phyloP scores from a whole-genome alignment of 345 rosid species.

The Lumnitzera racemosa region DNA sequence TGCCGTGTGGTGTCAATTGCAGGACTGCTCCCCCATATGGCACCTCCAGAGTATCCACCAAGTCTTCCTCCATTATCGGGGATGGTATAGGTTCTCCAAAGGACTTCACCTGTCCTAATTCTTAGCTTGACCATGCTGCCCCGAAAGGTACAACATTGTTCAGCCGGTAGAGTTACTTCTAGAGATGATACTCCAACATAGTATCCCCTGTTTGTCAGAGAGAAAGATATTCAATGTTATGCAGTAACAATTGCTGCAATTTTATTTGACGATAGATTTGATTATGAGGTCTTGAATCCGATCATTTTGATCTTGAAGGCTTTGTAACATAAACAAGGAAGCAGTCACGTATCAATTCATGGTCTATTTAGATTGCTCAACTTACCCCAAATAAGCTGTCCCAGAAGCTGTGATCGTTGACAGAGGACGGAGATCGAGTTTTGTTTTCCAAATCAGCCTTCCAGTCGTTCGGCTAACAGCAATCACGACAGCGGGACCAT shows the following conservation, averaged over 20 bases:
- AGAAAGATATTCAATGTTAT: not conserved
- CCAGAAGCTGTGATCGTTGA: conserved; percentile 34
- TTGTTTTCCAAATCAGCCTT: conserved; percentile 29
- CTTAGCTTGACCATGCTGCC: conserved; percentile 26
- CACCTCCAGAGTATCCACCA: conserved; percentile 40
- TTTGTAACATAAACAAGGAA: too few species aligned
- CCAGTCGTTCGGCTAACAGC: conserved; percentile 26
- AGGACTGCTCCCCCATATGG: conserved; percentile 48
- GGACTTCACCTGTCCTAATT: conserved; percentile 10
- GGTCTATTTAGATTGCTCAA: not conserved
- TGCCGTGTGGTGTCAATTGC: conserved; percentile 25
- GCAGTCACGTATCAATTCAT: too few species aligned
- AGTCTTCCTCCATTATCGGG: conserved; percentile 30
- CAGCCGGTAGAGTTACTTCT: conserved; percentile 20
- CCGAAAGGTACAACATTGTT: conserved; percentile 32
- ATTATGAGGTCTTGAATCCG: too few species aligned
- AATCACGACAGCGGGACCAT: conserved; percentile 38
- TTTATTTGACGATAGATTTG: too few species aligned
- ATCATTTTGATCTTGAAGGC: too few species aligned
- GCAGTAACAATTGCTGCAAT: not conserved
- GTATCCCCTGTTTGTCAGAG: conserved; percentile 10
- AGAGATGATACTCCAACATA: conserved; percentile 35
- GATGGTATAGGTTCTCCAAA: conserved; percentile 31
- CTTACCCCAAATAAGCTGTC: conserved; percentile 29
- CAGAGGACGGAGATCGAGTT: conserved; percentile 25